Base-by-base conservation (phyloP, 2,329 filamentous ascomycete genomes). In the Penicillium sp. region DNA sequence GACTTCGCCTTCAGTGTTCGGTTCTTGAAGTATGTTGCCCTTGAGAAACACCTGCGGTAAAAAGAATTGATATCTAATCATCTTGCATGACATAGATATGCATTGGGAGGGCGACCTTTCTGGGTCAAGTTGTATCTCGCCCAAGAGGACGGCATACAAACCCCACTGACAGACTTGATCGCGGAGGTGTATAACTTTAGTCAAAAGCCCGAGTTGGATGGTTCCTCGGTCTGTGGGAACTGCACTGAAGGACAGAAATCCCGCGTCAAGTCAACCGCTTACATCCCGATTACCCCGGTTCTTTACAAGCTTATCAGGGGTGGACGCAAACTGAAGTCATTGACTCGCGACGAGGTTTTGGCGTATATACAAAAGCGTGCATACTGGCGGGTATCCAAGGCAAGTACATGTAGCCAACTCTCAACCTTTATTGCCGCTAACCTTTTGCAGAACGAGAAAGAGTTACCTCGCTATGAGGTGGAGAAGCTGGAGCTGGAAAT, bases 171-270 rank as follows among this genome's bases (percentile, higher is more conserved):
- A n/a, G 52, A 55, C 38, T 41, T 57, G 10, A 52, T 55, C 25
- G 39, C 55, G 6, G 55, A 57, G 31, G 52, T 57, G 4, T 57
- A 55, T n/a, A 57, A 57, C 21, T 57, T 57, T 27, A 55, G 55
- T 13, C 55, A 57, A 39, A 52, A 47, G 44, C 55, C 55, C 3
- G 47, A 55, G 10, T 15, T 55, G 5, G 52, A 55, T 41, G 52
- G 52, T 5, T 32, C 41, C 6, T 41, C 32, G 3, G 44, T 51
- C 25, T 57, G 52, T 12, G 52, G 32, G 4, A 55, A 57, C 41
- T 57, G 55, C 31, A 52, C 45, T 12, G 34, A 41, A 25, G 52
- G 48, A n/a, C 44, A 55, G 16, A 32, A 37, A 6, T 34, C 16
- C 31, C 38, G 32, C 9, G 23, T 49, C 38, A 51, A 41, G 23